phyloP scores from a whole-genome alignment of 176 grass and related monocot genomes.

The Bothriochloa decipiens region DNA sequence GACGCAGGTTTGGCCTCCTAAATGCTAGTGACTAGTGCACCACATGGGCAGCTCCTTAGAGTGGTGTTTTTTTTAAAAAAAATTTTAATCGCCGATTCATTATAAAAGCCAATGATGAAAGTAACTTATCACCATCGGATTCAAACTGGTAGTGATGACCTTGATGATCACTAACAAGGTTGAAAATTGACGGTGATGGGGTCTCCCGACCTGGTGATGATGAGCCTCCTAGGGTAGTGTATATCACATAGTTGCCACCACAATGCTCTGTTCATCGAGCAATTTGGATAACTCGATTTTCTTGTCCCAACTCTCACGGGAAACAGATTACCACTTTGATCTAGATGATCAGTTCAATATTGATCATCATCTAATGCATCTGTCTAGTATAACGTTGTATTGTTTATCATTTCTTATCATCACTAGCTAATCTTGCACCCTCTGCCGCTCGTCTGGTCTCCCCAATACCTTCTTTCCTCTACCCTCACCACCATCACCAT shows the following conservation, averaged over 20 bases:
- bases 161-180: background rate
- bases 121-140: background rate
- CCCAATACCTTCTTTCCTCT: rapidly evolving
- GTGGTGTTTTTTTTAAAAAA: background rate
- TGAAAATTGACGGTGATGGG: background rate
- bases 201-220: background rate
- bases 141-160: background rate
- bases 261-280: background rate
- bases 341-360: too few relatives aligned
- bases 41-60: background rate
- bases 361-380: too few relatives aligned
- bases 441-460: background rate
- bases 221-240: background rate
- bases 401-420: background rate
- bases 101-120: background rate
- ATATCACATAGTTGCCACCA: background rate
- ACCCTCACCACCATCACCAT: background rate
- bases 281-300: too few relatives aligned
- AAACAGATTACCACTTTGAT: too few relatives aligned
- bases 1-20: rapidly evolving
- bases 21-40: background rate
- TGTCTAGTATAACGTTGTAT: too few relatives aligned
- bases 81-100: too few relatives aligned
- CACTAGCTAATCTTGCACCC: background rate
- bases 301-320: too few relatives aligned